Evolutionary conservation across 257 asterid genomes (phyloP), one percentile per base, ranked within the genome.

Genomic region (Fraxinus excelsior): DNA sequence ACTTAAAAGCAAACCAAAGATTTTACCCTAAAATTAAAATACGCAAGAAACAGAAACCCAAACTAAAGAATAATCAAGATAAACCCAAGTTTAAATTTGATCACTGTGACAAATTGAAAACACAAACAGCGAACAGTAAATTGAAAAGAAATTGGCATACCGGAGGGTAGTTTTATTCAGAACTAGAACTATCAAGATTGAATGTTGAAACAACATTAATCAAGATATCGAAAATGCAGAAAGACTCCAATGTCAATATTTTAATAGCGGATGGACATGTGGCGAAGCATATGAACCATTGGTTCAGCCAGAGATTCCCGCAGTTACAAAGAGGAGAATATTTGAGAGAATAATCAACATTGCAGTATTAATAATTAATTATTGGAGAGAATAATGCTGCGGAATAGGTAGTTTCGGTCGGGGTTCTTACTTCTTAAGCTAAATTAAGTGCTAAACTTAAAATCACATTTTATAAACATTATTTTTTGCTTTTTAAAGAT

Each of bases 211-310:
- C 72, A 28, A 72, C 51, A 79, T 35, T 53, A 74, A 73, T 60
- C 80, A 67, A 76, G 12, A 56, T 56, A 56, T 56, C 28, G 66
- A 56, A 19, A 21, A 56, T 19, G 13, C 29, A 21, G 66, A 46
- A 56, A 34, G 62, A 76, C 42, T 66, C 64, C 73, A 46, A 78
- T 82, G 85, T 84, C 77, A 81, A 80, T 62, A 79, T 65, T 51
- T 82, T 40, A 87, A 81, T 76, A 86, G 86, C 80, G 81, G 88
- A 81, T 78, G 82, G 29, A 49, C 53, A 86, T 23, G 79, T 79
- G 84, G 77, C 44, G 74, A 64, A 35, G 40, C 71, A 79, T 31
- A 67, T 73, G 80, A 60, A 86, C 89, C 82, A 83, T 76, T 75
- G 80, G 53, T 84, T 76, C 81, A 74, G 80, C 74, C 21, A 56